Conservation (phyloP, 176 grass and related monocot genomes). For the Alloteropsis semialata region DNA sequence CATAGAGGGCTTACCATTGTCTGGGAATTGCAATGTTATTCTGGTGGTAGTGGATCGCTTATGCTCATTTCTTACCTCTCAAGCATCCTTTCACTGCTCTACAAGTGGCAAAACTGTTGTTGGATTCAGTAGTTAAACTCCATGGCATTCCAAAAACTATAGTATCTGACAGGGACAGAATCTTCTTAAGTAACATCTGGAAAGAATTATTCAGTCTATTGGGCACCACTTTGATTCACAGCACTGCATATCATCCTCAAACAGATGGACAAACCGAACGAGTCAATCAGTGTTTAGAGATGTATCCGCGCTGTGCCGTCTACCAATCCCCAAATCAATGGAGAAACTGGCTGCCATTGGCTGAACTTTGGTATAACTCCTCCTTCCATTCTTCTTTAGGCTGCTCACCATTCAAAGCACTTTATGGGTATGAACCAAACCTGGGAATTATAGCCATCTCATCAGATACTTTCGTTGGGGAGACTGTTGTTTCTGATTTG, state of each 20-base stretch:
- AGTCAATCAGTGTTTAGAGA: not conserved
- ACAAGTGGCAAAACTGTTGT: not conserved
- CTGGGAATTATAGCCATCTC: accelerated
- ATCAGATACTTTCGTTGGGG: too few relatives aligned
- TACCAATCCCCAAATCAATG: not conserved
- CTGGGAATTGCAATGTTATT: not conserved
- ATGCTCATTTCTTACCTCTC: not conserved
- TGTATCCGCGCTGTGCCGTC: not conserved
- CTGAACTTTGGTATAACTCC: not conserved
- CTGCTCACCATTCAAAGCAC: not conserved
- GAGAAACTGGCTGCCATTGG: accelerated
- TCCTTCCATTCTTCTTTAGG: accelerated
- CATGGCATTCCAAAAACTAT: not conserved
- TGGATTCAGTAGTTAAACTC: accelerated
- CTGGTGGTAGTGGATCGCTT: not conserved
- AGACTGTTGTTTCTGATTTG: too few relatives aligned
- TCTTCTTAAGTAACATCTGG: not conserved
- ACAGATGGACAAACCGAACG: not conserved
- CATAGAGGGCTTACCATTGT: not conserved
- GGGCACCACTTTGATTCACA: too few relatives aligned
- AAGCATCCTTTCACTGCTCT: not conserved
- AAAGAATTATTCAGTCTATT: too few relatives aligned
- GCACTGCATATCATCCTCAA: not conserved
- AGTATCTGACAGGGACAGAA: not conserved
- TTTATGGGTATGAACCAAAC: not conserved